These are phyloP conservation scores for Heterobasidion irregulare DNA, from an alignment of 1,284 basidiomycete genomes.

Conservation along the genomic window DNA sequence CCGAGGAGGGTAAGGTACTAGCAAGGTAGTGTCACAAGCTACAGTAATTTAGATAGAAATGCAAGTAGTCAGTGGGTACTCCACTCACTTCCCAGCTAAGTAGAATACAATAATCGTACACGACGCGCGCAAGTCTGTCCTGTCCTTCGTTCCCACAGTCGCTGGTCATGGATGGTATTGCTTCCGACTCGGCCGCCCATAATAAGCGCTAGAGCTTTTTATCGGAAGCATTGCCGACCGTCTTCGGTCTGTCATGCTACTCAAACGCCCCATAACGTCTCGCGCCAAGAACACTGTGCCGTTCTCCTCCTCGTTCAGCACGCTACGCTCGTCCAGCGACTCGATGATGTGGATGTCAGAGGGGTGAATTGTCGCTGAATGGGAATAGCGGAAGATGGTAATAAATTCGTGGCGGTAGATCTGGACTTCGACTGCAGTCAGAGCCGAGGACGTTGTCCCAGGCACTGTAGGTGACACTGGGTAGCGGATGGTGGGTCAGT, in stretches of 20 bases:
- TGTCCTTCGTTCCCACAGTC: not conserved
- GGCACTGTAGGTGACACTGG: constrained; percentile 13
- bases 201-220: not conserved
- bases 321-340: constrained; percentile 11
- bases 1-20: no score
- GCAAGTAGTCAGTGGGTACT: no score
- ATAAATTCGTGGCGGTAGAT: constrained; percentile 33
- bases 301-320: constrained; percentile 16
- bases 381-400: constrained; percentile 32
- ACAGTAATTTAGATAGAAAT: no score
- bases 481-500: not conserved
- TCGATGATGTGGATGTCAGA: constrained; percentile 18
- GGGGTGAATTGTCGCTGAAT: constrained; percentile 26
- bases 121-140: not conserved
- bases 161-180: not conserved
- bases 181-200: not conserved
- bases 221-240: not conserved
- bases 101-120: not conserved
- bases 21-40: no score
- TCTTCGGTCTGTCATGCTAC: not conserved
- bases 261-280: constrained; percentile 14
- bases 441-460: constrained; percentile 20
- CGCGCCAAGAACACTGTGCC: constrained; percentile 18
- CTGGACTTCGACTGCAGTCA: constrained; percentile 23
- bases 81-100: no score